Conservation (phyloP, 352 stramenopile species). For the Halophytophthora polymorphica region DNA sequence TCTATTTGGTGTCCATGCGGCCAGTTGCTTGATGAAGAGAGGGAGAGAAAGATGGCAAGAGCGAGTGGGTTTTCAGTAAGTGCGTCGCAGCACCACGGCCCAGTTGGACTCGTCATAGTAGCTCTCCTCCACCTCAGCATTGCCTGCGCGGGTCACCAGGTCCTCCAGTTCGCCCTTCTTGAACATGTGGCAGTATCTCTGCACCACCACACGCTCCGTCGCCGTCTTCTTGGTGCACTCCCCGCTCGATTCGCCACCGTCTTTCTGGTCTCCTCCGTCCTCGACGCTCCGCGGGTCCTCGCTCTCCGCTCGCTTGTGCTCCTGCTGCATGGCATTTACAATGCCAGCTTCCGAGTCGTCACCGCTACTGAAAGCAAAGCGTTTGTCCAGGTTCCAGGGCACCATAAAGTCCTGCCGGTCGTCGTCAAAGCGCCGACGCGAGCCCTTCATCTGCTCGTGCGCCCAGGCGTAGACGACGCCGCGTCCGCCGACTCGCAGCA, state of each 20-base stretch:
- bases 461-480: constrained; percentile 87
- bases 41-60: too few species aligned
- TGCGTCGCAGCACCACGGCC: constrained; percentile 70
- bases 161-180: constrained; percentile 79
- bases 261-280: constrained; percentile 7
- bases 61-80: constrained; percentile 43
- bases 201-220: constrained; percentile 51
- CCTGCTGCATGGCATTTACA: neutral
- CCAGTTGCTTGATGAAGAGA: too few species aligned
- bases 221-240: constrained; percentile 5
- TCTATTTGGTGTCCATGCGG: too few species aligned
- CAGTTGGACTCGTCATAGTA: constrained; percentile 89
- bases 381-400: constrained; percentile 84
- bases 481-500: constrained; percentile 62
- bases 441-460: constrained; percentile 76
- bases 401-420: constrained; percentile 85
- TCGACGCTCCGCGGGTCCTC: constrained; percentile 5
- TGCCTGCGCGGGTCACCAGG: constrained; percentile 54
- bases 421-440: constrained; percentile 70
- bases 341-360: constrained; percentile 4
- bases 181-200: constrained; percentile 90
- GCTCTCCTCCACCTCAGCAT: constrained; percentile 60
- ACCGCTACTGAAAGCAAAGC: constrained; percentile 35
- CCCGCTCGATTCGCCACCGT: constrained; percentile 5
- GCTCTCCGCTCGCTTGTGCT: constrained; percentile 4